phyloP scores from a whole-genome alignment of 108 stramenopile species.

The Cyclotella choctawhatcheeana region DNA sequence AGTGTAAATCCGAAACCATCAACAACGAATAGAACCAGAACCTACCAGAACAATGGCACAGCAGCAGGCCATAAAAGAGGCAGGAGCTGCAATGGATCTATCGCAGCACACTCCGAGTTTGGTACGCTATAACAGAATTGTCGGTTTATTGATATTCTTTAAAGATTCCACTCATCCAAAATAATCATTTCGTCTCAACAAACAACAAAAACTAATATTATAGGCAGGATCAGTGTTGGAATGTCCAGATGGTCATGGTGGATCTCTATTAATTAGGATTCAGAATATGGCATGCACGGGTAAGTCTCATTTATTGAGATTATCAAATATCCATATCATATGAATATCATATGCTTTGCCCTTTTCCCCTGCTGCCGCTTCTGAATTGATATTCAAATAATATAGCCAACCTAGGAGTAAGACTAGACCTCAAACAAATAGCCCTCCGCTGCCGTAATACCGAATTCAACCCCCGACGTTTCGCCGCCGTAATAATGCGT shows the following conservation, averaged over 20 bases:
- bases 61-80: not conserved
- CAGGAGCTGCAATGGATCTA: not conserved
- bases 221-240: constrained; percentile 85
- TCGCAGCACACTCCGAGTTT: constrained; percentile 29
- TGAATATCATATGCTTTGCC: not conserved
- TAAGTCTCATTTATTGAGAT: constrained; percentile 30
- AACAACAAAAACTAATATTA: too few species aligned
- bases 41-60: not conserved
- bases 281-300: constrained; percentile 84
- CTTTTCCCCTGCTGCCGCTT: constrained; percentile 5
- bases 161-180: too few species aligned
- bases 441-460: constrained; percentile 96
- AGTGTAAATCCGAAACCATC: too few species aligned
- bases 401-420: constrained; percentile 85
- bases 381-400: too few species aligned
- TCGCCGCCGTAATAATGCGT: constrained; percentile 94
- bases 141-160: too few species aligned
- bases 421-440: constrained; percentile 92
- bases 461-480: constrained; percentile 98
- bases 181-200: too few species aligned
- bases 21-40: too few species aligned
- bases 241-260: constrained; percentile 69
- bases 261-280: constrained; percentile 78
- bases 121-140: constrained; percentile 9
- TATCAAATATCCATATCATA: not conserved